Evolutionary conservation across 164 flowering plant species (phyloP).

Genomic region (Stephania cephalantha): DNA sequence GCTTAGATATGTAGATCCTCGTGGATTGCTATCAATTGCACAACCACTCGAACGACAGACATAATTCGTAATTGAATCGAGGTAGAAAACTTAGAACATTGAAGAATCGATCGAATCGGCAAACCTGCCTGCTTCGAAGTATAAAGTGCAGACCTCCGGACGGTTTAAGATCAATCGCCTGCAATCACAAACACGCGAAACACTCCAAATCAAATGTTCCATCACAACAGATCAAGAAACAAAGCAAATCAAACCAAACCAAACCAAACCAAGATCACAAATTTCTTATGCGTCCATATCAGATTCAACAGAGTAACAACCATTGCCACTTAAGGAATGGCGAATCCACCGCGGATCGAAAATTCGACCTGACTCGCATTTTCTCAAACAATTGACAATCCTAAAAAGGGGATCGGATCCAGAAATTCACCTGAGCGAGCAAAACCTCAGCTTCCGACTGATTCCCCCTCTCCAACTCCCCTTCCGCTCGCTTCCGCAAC

Average conservation of each 20-base stretch:
- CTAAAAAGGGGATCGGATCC: background rate
- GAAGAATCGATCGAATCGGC: slow-evolving; percentile 9
- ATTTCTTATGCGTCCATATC: too few species aligned
- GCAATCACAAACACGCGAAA: slow-evolving; percentile 24
- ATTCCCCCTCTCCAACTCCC: slow-evolving; percentile 35
- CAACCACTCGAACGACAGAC: background rate
- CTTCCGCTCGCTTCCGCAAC: slow-evolving; percentile 69
- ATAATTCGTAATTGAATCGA: background rate
- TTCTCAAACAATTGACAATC: too few species aligned
- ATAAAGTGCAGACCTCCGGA: slow-evolving; percentile 67
- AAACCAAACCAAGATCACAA: too few species aligned
- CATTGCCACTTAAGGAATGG: too few species aligned
- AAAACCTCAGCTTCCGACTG: slow-evolving; percentile 44
- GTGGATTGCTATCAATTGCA: too few species aligned
- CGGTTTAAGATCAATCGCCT: slow-evolving; percentile 76
- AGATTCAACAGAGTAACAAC: too few species aligned
- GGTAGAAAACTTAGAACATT: background rate
- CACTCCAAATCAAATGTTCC: background rate
- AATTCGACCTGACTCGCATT: too few species aligned
- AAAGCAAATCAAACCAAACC: too few species aligned
- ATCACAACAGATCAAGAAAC: background rate
- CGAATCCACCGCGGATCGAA: too few species aligned
- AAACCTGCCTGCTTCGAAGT: slow-evolving; percentile 71
- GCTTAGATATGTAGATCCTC: too few species aligned
- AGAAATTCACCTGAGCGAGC: slow-evolving; percentile 51